Evolutionary conservation across 805 yeast species (phyloP).

Genomic region (Candida ascalaphidarum): DNA sequence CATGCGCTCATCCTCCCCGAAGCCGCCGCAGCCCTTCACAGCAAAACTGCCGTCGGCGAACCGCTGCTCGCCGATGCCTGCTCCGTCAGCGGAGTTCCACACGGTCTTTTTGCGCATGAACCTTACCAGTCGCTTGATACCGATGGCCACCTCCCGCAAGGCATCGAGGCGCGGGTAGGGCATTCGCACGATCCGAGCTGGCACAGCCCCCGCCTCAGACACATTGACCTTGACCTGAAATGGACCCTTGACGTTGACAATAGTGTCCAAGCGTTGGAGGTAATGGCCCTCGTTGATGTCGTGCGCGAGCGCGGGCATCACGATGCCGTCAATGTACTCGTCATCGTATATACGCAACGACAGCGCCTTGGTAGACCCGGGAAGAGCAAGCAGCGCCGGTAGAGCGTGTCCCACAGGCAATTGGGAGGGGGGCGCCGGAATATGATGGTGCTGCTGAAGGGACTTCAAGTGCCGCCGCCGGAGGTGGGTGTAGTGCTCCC

Average conservation of each 20-base stretch:
- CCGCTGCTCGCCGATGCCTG: conserved; percentile 5
- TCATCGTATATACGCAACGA: conserved; percentile 24
- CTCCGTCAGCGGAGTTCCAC: conserved; percentile 15
- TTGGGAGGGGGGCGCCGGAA: conserved; percentile 27
- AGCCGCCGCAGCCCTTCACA: conserved; percentile 20
- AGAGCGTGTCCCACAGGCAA: no score
- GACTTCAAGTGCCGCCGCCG: conserved; percentile 19
- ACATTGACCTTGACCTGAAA: conserved; percentile 17
- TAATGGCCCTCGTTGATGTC: conserved; percentile 20
- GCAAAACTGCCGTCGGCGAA: conserved; percentile 20
- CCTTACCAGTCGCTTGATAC: conserved; percentile 20
- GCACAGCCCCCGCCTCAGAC: conserved; percentile 24
- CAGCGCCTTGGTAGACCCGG: conserved; percentile 18
- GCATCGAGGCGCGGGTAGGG: conserved; percentile 13
- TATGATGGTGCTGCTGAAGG: conserved; percentile 13
- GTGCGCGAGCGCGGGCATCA: conserved; percentile 25
- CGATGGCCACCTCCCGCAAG: conserved; percentile 21
- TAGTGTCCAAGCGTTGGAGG: conserved; percentile 9
- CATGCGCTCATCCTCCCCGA: conserved; percentile 17
- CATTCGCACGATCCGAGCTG: conserved; percentile 17
- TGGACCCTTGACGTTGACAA: conserved; percentile 28
- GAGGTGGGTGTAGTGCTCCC: conserved; percentile 9
- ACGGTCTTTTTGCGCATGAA: conserved; percentile 13
- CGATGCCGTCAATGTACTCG: conserved; percentile 20
- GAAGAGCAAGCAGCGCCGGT: conserved; percentile 7